A percentile compares a stretch with the other conserved stretches of the same genome.
These are phyloP conservation scores for Vitis vinifera DNA, from an alignment of 164 flowering plant genomes.

Conservation along the genomic window DNA sequence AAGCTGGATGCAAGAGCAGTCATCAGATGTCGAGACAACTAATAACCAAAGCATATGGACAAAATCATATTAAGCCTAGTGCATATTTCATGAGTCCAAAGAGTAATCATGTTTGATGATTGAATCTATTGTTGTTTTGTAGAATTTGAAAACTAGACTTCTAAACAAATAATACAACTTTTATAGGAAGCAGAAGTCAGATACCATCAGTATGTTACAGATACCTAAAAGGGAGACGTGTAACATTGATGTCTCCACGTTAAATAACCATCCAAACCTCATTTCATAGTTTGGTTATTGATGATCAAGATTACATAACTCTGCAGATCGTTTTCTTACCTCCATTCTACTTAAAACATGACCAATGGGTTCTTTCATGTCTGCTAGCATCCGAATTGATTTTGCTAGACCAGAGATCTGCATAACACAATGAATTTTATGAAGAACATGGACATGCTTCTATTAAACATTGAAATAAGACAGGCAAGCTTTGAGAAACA, in stretches of 20 bases:
- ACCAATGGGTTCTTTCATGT: slow-evolving; percentile 88
- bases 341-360: slow-evolving; percentile 63
- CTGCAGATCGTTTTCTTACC: slow-evolving; percentile 34
- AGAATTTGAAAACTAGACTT: background rate
- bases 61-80: background rate
- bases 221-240: background rate
- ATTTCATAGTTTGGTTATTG: background rate
- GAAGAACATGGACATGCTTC: background rate
- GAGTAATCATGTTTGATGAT: background rate
- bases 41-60: background rate
- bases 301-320: background rate
- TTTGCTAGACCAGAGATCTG: slow-evolving; percentile 72
- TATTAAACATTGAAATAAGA: background rate
- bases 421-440: slow-evolving; percentile 6
- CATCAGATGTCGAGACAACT: slow-evolving; percentile 12
- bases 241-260: too few species aligned
- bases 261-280: too few species aligned
- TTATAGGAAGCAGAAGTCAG: background rate
- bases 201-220: background rate
- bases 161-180: background rate
- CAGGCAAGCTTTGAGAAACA: too few species aligned
- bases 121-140: background rate
- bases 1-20: slow-evolving; percentile 46
- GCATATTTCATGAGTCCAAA: background rate
- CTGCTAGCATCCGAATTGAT: slow-evolving; percentile 76